A percentile compares a stretch with the other conserved stretches of the same genome.
Conservation (phyloP, 176 grass and related monocot species). For the Avena sativa region DNA sequence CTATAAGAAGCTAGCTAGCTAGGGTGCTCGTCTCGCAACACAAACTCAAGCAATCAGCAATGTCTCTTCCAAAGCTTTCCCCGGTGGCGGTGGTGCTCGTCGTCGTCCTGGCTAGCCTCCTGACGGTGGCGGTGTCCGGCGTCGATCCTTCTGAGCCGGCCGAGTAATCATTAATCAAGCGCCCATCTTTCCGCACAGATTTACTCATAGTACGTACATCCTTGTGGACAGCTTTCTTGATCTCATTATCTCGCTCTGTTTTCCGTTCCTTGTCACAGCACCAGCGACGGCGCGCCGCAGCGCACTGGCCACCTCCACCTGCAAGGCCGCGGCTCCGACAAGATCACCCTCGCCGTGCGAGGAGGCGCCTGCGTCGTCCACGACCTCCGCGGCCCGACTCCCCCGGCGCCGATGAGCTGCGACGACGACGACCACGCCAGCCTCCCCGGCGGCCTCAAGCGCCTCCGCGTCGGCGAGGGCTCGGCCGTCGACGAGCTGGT, state of each 20-base stretch:
- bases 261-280: neutral
- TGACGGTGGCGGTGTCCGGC: neutral
- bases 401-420: neutral
- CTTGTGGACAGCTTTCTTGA: neutral
- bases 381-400: neutral
- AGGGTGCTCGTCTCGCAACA: neutral
- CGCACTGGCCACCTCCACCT: neutral
- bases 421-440: neutral
- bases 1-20: neutral
- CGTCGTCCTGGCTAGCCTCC: neutral
- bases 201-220: neutral
- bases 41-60: neutral
- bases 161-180: neutral
- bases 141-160: neutral
- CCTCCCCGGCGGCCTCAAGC: neutral
- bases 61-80: neutral
- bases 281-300: neutral
- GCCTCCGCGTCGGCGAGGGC: neutral
- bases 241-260: neutral
- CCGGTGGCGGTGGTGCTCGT: neutral
- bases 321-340: neutral
- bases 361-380: neutral
- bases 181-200: neutral
- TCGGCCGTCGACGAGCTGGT: neutral
- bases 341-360: neutral